Evolutionary conservation across 768 basidiomycete species (phyloP), one percentile per base, ranked within the genome.

Genomic region (Podaxis mareebaensis): DNA sequence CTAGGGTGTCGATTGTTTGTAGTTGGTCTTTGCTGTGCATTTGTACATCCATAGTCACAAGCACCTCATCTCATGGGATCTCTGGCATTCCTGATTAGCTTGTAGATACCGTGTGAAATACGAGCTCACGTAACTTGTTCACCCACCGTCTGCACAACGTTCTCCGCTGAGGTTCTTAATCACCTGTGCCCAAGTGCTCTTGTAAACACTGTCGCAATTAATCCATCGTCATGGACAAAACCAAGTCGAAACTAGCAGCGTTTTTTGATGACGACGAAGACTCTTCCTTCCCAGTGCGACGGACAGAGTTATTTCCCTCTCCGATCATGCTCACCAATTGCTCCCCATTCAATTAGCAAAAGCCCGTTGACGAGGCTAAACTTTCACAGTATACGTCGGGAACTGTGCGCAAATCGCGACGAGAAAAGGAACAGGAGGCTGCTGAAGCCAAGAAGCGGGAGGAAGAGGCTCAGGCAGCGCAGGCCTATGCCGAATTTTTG

Each of bases 401-500:
- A n/a, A 91, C 85, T 40, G 85, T 89, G 58, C 87, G 89, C 64
- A 98, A 99, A 79, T 95, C 95, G 15, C 88, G 90, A 63, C 83
- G 92, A 67, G 96, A 99, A 76, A 91, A 91, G 70, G 97, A 99
- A 72, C 89, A 88, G 70, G 96, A 98, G 70, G 90, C 90, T 54
- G 96, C 93, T 39, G 95, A 96, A 70, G 90, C 89, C 42, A 97
- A 95, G 77, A 88, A 89, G 69, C 85, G 82, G 66, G 91, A 93
- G 71, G 93, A 94, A 70, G 92, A 93, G 71, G 88, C 87, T 56
- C 81, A 83, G 67, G 91, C 91, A 48, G 91, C 87, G 3, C 88
- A 84, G 68, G 91, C 90, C 2, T 91, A 91, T 70, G 88, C 88
- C 26, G 94, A 95, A 68, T 96, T 93, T 73, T 71, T 95, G 67